Conservation (phyloP, 2,329 filamentous ascomycete genomes). For the Cladosporium sp. region DNA sequence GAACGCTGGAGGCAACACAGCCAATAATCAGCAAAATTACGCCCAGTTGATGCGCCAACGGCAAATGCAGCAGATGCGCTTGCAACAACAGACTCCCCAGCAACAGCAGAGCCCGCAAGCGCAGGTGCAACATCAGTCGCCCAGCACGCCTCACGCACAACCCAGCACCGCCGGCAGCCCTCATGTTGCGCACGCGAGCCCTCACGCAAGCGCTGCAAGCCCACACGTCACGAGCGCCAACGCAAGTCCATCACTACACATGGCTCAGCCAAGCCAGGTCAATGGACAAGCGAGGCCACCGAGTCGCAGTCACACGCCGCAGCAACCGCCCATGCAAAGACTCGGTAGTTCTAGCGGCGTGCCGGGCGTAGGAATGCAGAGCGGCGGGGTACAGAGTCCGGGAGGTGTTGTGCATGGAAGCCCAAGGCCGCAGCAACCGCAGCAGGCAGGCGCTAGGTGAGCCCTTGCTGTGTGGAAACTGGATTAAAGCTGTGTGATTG, state of each 20-base stretch:
- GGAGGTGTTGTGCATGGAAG: slow-evolving; percentile 29
- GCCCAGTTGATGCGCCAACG: slow-evolving; percentile 35
- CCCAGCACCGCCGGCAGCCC: slow-evolving; percentile 30
- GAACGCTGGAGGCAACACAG: slow-evolving; percentile 8
- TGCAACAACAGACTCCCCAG: slow-evolving; percentile 31
- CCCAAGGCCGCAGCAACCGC: slow-evolving; percentile 26
- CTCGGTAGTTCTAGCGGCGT: slow-evolving; percentile 32
- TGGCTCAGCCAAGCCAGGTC: slow-evolving; percentile 18
- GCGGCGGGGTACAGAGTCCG: slow-evolving; percentile 25
- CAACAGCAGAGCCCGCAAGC: slow-evolving; percentile 19
- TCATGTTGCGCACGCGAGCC: slow-evolving; percentile 31
- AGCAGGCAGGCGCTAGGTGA: slow-evolving; percentile 34
- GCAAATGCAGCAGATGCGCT: slow-evolving; percentile 31
- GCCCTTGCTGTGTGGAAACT: not conserved
- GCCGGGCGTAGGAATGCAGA: slow-evolving; percentile 33
- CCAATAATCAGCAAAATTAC: slow-evolving; percentile 26
- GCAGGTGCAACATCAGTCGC: slow-evolving; percentile 22
- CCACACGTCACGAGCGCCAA: slow-evolving; percentile 26
- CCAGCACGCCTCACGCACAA: slow-evolving; percentile 28
- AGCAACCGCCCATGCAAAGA: slow-evolving; percentile 29
- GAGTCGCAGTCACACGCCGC: slow-evolving; percentile 35
- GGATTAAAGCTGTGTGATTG: not conserved
- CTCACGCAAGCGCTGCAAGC: slow-evolving; percentile 31
- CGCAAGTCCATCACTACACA: slow-evolving; percentile 18
- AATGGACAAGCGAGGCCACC: slow-evolving; percentile 26